Evolutionary conservation across 306 rosid species (phyloP), one percentile per base, ranked within the genome.

Genomic region (Chamaecrista fasciculata): DNA sequence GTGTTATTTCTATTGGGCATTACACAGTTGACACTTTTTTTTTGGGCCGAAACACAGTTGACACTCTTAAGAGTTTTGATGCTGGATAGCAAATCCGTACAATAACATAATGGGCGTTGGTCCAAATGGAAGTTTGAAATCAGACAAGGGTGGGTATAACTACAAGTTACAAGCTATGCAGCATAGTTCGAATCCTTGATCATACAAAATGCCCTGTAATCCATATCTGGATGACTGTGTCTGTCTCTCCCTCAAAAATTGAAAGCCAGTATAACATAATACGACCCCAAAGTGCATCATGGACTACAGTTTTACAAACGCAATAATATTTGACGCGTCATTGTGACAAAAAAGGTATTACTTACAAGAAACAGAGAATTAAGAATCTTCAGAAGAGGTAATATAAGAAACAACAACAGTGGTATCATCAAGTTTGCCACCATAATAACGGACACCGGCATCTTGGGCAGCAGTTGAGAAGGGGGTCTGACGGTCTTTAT

Each of bases 381-480:
- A 83, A 33, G 72, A 52, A 24, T 76, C 62, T 43, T 77, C 31
- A 10, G 77, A 65, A 40, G 72, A 11, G 37, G 75, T 37, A 29
- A 86, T 81, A 31, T 78, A 86, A 8, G 92, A 89, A 58, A 86
- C 90, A 1, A 89, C 82, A 16, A 84, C 96, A 0, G 96, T 89
- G 24, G 84, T 86, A 51, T 89, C 92, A 56, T 89, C 96, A 9
- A 89, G 92, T 78, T 86, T 89, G 72, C 96, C 92, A 10, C 92
- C 96, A 31, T 86, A 86, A 72, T 86, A 82, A 51, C 88, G 92
- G 69, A 77, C 73, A 5, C 96, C 96, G 9, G 92, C 96, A 69
- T 89, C 91, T 66, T 89, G 90, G 21, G 96, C 92, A 18, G 90
- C 96, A 15, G 96, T 84, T 52, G 92, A 86, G 65, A 86, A 86